Evolutionary conservation across 441 rosid species (phyloP).

Genomic region (Adansonia rubrostipa): DNA sequence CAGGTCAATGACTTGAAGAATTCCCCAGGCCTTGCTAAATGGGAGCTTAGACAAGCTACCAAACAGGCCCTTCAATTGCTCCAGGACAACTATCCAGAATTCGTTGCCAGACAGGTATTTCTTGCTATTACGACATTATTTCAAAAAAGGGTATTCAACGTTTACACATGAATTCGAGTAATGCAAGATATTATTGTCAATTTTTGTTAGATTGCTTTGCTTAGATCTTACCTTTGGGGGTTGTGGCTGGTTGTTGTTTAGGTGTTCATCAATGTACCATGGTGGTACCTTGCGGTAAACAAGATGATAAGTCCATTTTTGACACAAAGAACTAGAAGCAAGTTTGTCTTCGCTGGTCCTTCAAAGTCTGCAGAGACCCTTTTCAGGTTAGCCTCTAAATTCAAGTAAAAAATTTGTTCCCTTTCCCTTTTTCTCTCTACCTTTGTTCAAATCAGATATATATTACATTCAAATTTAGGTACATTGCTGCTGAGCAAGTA

Average conservation of each 20-base stretch:
- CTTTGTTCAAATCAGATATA: not conserved
- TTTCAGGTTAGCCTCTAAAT: constrained; percentile 39
- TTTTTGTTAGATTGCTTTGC: not conserved
- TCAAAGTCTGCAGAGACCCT: constrained; percentile 50
- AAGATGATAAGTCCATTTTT: constrained; percentile 48
- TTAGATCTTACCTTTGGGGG: not conserved
- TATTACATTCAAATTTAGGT: constrained; percentile 34
- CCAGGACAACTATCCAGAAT: constrained; percentile 64
- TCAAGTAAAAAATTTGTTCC: not conserved
- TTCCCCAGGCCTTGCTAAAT: constrained; percentile 53
- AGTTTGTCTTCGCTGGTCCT: constrained; percentile 54
- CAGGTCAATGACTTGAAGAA: constrained; percentile 61
- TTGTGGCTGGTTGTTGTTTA: constrained; percentile 8
- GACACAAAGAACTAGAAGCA: constrained; percentile 59
- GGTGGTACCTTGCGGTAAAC: constrained; percentile 63
- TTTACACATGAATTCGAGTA: too few species aligned
- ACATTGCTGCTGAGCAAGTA: constrained; percentile 51
- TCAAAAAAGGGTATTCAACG: too few species aligned
- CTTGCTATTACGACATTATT: too few species aligned
- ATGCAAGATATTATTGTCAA: too few species aligned
- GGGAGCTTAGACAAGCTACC: constrained; percentile 54
- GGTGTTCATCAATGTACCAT: constrained; percentile 64
- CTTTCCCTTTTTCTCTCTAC: not conserved
- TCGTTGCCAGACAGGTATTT: constrained; percentile 58
- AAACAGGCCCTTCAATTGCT: constrained; percentile 54